A percentile compares a stretch with the other conserved stretches of the same genome.
phyloP scores from a whole-genome alignment of 352 stramenopile genomes.

The Phytophthora sansomeana region DNA sequence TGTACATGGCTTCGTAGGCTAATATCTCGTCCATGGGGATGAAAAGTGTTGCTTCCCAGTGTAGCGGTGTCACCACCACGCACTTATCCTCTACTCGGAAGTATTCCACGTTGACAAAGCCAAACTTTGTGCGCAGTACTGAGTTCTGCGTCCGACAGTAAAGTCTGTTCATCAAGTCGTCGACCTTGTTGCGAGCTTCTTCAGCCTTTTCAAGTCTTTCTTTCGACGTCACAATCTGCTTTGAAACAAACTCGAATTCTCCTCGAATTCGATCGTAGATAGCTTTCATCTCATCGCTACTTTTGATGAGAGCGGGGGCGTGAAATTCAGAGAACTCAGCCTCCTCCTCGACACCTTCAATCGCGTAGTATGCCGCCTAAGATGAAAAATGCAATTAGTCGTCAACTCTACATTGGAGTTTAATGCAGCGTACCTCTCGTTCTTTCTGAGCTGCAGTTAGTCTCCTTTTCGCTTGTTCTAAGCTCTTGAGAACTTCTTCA shows the following conservation, averaged over 20 bases:
- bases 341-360: slow-evolving; percentile 81
- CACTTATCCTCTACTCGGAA: slow-evolving; percentile 63
- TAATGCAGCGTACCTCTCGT: slow-evolving; percentile 41
- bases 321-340: slow-evolving; percentile 81
- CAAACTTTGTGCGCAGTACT: slow-evolving; percentile 55
- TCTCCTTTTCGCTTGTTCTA: slow-evolving; percentile 39
- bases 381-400: not conserved
- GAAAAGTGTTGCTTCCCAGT: slow-evolving; percentile 67
- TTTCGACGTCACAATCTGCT: slow-evolving; percentile 22
- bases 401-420: not conserved
- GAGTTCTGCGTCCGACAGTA: slow-evolving; percentile 51
- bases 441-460: slow-evolving; percentile 48
- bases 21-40: slow-evolving; percentile 56
- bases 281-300: slow-evolving; percentile 61
- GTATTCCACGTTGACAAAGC: slow-evolving; percentile 52
- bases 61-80: slow-evolving; percentile 49
- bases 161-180: slow-evolving; percentile 47
- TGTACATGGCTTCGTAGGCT: slow-evolving; percentile 47
- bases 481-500: slow-evolving; percentile 25
- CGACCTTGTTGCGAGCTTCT: slow-evolving; percentile 21
- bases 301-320: slow-evolving; percentile 64
- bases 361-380: slow-evolving; percentile 52
- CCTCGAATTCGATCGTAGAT: slow-evolving; percentile 47
- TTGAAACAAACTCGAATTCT: slow-evolving; percentile 36
- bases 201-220: slow-evolving; percentile 29